phyloP scores from a whole-genome alignment of 129 eudicot genomes.

The Smallanthus sonchifolius region DNA sequence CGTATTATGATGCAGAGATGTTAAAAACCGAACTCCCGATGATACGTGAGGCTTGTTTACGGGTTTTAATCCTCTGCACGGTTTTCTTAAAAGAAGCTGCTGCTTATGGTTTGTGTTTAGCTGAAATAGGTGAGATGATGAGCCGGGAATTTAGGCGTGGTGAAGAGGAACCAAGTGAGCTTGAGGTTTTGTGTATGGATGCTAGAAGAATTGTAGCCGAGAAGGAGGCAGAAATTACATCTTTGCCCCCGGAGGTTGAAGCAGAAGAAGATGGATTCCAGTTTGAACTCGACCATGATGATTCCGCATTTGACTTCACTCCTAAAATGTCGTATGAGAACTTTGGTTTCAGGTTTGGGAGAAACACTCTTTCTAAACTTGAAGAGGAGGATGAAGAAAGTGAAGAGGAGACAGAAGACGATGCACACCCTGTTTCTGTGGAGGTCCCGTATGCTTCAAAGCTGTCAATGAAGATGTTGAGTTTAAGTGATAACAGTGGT shows the following conservation, averaged over 20 bases:
- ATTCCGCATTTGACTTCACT: slow-evolving; percentile 36
- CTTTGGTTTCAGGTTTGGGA: slow-evolving; percentile 41
- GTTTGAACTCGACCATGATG: slow-evolving; percentile 73
- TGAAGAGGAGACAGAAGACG: slow-evolving; percentile 19
- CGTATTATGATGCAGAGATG: slow-evolving; percentile 59
- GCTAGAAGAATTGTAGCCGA: slow-evolving; percentile 69
- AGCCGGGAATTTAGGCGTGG: slow-evolving; percentile 81
- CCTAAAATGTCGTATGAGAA: slow-evolving; percentile 41
- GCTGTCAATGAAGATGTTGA: slow-evolving; percentile 40
- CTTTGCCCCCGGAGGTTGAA: slow-evolving; percentile 39
- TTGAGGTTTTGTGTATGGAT: slow-evolving; percentile 79
- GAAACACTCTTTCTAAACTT: slow-evolving; percentile 64
- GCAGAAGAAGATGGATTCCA: slow-evolving; percentile 50
- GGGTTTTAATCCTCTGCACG: slow-evolving; percentile 74
- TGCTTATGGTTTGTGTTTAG: slow-evolving; percentile 70
- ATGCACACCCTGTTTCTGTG: neutral
- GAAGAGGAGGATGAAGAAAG: slow-evolving; percentile 45
- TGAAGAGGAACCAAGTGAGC: slow-evolving; percentile 96
- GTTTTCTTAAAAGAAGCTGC: slow-evolving; percentile 90
- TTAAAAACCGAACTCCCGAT: slow-evolving; percentile 72
- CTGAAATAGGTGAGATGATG: slow-evolving; percentile 98
- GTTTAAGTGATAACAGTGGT: slow-evolving; percentile 52
- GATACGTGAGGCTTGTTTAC: slow-evolving; percentile 84
- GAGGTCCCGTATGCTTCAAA: slow-evolving; percentile 38
- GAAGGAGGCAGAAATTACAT: slow-evolving; percentile 31